Evolutionary conservation across 2,329 filamentous ascomycete species (phyloP).

Genomic region (Phyllosticta citriasiana): DNA sequence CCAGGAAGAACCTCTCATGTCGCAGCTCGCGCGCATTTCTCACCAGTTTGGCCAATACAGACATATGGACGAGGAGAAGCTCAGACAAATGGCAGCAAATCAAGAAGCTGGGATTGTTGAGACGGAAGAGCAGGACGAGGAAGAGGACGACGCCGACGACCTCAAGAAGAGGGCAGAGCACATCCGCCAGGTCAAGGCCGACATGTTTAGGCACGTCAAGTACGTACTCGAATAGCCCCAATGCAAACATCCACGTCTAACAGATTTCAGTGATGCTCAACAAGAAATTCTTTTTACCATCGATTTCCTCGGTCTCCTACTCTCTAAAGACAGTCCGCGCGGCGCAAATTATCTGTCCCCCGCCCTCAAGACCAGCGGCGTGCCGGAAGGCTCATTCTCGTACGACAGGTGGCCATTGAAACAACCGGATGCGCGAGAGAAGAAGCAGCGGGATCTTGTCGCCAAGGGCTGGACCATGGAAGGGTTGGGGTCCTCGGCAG

Average conservation of each 20-base stretch:
- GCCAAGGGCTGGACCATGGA: constrained; percentile 67
- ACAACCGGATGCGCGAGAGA: constrained; percentile 22
- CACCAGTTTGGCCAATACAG: constrained; percentile 72
- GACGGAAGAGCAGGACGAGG: constrained; percentile 35
- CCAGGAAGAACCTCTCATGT: constrained; percentile 50
- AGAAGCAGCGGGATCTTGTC: constrained; percentile 36
- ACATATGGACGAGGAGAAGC: constrained; percentile 61
- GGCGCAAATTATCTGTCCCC: constrained; percentile 64
- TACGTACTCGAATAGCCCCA: constrained; percentile 15
- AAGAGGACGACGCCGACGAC: constrained; percentile 31
- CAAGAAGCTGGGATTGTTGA: constrained; percentile 34
- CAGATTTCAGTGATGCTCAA: constrained; percentile 32
- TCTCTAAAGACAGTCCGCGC: constrained; percentile 70
- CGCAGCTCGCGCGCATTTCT: constrained; percentile 72
- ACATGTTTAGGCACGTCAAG: constrained; percentile 34
- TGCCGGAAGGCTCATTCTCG: constrained; percentile 67
- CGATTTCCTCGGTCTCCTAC: constrained; percentile 72
- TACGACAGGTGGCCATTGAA: constrained; percentile 44
- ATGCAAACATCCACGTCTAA: neutral
- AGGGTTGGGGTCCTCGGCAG: constrained; percentile 63
- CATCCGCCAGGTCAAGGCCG: constrained; percentile 27
- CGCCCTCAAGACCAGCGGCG: constrained; percentile 52
- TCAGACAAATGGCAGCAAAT: constrained; percentile 56
- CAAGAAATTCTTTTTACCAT: constrained; percentile 60
- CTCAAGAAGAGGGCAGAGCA: constrained; percentile 29